Evolutionary conservation across 208 protist species (phyloP), one percentile per base, ranked within the genome.

Genomic region (Acanthamoeba healyi): DNA sequence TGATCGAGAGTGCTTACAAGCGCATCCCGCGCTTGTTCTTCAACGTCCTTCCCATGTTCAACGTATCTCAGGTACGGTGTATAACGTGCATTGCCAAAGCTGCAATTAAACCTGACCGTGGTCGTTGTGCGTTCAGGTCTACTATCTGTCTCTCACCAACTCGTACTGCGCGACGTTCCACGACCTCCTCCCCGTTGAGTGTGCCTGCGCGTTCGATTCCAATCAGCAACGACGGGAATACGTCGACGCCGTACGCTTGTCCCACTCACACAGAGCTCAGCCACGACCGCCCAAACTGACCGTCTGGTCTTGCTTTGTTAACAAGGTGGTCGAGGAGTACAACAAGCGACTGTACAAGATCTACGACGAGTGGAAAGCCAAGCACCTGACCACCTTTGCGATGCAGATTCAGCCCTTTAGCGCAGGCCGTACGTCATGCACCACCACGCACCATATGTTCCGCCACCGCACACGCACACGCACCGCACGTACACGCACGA

Each of bases 11-110:
- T 15, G 79, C 79, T 0, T 38, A 54, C 1, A 10, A 29, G 49
- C n/a, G 36, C n/a, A 87, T 87, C 79, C 79, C 79, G 4, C 5
- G 79, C 22, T 10, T 87, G 79, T 87, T 87, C 49, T 49, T 87
- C 49, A 87, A 87, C 49, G 56, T 87, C 49, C 24, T 87, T 22
- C 79, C 79, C 40, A 87, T 87, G 79, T 87, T 87, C 49, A 87
- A 87, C 38, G 36, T 87, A 14, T 87, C 79, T 7, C 79, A 87
- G 42, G n/a, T 74, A 6, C 65, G 34, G n/a, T n/a, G n/a, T n/a
- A n/a, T n/a, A n/a, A 15, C 44, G 44, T 12, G 4, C 44, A 12
- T 12, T 49, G 44, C 9, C 44, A 12, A 49, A 4, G 44, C 44
- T 12, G 44, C 44, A 12, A 49, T 12, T 49, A 49, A 49, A 49